Evolutionary conservation across 176 grass and related monocot genomes (phyloP).

Genomic region (Melocanna baccifera): DNA sequence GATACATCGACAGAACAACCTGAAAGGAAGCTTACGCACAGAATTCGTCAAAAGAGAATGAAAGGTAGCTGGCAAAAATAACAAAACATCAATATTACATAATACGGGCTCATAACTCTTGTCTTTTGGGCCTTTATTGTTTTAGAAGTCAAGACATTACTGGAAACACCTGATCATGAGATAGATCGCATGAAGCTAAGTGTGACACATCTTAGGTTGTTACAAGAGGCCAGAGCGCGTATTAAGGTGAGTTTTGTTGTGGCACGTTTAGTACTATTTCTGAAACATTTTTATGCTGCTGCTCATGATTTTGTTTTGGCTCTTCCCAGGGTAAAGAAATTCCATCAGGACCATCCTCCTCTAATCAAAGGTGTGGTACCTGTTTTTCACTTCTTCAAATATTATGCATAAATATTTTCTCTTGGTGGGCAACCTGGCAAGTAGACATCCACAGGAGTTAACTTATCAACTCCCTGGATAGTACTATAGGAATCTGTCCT

Average conservation of each 20-base stretch:
- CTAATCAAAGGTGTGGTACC: conserved; percentile 45
- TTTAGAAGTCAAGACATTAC: conserved; percentile 53
- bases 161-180: conserved; percentile 46
- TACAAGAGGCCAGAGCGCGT: conserved; percentile 53
- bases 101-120: conserved; percentile 18
- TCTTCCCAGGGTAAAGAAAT: conserved; percentile 47
- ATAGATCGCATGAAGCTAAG: conserved; percentile 62
- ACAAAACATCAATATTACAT: conserved; percentile 5
- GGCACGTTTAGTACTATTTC: conserved; percentile 17
- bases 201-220: conserved; percentile 55
- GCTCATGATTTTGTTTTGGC: conserved; percentile 21
- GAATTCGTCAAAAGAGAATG: conserved; percentile 52
- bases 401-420: conserved; percentile 5
- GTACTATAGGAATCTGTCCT: not conserved
- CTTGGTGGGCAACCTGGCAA: not conserved
- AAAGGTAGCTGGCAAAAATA: conserved; percentile 49
- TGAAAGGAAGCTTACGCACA: conserved; percentile 60
- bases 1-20: conserved; percentile 22
- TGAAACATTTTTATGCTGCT: conserved; percentile 2
- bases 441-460: not conserved
- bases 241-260: conserved; percentile 33
- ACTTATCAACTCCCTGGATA: not conserved
- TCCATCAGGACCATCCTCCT: conserved; percentile 33
- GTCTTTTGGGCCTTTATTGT: conserved; percentile 16
- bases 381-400: conserved; percentile 8